Conservation (phyloP, 768 basidiomycete species). For the Asterophora parasitica region DNA sequence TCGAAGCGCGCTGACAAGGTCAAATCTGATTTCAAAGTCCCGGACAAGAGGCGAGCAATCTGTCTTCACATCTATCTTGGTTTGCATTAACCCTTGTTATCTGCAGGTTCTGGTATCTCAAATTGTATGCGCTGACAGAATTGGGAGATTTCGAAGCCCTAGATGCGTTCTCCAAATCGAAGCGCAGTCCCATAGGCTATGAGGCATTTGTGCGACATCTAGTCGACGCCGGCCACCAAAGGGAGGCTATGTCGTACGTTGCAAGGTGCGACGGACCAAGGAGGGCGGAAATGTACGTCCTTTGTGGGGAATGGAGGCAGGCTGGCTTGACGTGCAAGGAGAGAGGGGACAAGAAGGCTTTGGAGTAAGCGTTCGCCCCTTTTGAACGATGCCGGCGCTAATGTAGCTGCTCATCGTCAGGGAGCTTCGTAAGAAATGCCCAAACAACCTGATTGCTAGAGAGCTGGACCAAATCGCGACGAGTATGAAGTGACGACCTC, state of each 20-base stretch:
- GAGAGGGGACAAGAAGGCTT: constrained; percentile 72
- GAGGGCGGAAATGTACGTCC: constrained; percentile 82
- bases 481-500: constrained; percentile 54
- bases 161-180: constrained; percentile 81
- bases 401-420: constrained; percentile 31
- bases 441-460: constrained; percentile 74
- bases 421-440: constrained; percentile 65
- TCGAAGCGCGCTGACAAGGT: constrained; percentile 87
- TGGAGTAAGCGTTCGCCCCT: constrained; percentile 60
- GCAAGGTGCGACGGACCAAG: constrained; percentile 78
- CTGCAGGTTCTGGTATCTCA: constrained; percentile 88
- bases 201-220: constrained; percentile 85
- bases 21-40: constrained; percentile 86
- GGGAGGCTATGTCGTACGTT: constrained; percentile 77
- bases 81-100: not conserved
- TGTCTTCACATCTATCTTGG: not conserved
- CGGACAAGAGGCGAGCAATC: constrained; percentile 76
- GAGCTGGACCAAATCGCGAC: constrained; percentile 66
- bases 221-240: constrained; percentile 64
- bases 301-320: constrained; percentile 85
- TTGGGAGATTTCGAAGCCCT: constrained; percentile 81
- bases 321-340: constrained; percentile 91
- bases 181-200: constrained; percentile 92
- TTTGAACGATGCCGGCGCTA: not conserved
- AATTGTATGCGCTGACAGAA: constrained; percentile 77